Base-by-base conservation (phyloP, 768 basidiomycete species). In the Fomitopsis serialis region DNA sequence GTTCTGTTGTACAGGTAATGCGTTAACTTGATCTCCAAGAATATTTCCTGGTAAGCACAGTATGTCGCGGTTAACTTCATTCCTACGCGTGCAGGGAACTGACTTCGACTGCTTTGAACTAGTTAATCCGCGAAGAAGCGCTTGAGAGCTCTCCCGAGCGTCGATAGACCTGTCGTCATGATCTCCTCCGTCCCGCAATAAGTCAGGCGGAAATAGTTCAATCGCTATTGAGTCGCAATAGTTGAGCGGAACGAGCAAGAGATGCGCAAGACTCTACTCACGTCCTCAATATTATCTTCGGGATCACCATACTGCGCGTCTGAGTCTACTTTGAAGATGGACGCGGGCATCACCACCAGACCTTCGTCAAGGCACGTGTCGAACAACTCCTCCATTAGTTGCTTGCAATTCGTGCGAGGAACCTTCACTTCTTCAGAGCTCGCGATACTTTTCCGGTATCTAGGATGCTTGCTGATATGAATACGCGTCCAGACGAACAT, bases 401-500 rank as follows among this genome's bases (percentile, higher is more conserved):
- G 72, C 27, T 64, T 65, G 8, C 71, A 71, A 61, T 78, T 78
- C 32, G 74, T 74, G 48, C 59, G 36, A 52, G 64, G 42, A 2
- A 27, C 22, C 13, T 32, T 35, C 17, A 12, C 29, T 42, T 2
- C 48, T 15, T 25, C 51, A 6, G 27, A 24, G 40, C 5, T 27
- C 52, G 36, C 53, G 34, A 37, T 21, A 50, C 64, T 56, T 8
- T 29, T 37, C 40, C 54, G 60, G 61, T 68, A 78, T 12, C 72
- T 69, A 29, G 74, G 69, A 50, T 80, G 77, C 12, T 63, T 64
- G 46, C 70, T 60, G 42, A 80, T 54, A 57, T 76, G 58, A n/a
- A 81, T 63, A 51, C 70, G 67, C 56, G 78, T 68, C 78, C 78
- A 81, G 36, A 79, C 66, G 62, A 81, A 81, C 80, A 81, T 81